Evolutionary conservation across 176 grass and related monocot genomes (phyloP).

Genomic region (Avena eriantha): DNA sequence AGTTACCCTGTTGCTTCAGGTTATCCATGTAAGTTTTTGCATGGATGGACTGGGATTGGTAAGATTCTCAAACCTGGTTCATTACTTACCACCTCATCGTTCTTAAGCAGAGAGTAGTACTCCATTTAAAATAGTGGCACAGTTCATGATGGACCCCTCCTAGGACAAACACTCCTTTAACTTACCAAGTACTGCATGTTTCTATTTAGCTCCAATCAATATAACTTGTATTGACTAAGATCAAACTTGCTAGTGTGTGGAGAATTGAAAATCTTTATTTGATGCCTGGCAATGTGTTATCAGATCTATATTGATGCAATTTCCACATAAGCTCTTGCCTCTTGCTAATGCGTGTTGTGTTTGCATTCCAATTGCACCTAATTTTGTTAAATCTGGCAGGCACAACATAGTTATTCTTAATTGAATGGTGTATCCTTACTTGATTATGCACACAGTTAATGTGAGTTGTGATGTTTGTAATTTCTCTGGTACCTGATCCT

Average conservation of each 20-base stretch:
- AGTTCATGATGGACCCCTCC: not conserved
- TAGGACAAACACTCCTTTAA: not conserved
- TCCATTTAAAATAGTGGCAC: not conserved
- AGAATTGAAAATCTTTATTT: not conserved
- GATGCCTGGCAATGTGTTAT: not conserved
- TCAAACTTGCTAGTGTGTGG: not conserved
- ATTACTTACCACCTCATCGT: not conserved
- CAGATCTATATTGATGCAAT: not conserved
- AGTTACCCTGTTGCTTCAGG: not conserved
- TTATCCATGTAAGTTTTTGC: not conserved
- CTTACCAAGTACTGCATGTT: not conserved
- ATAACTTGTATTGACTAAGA: not conserved
- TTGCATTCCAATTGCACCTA: not conserved
- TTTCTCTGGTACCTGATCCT: not conserved
- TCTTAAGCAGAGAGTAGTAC: not conserved
- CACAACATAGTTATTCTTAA: not conserved
- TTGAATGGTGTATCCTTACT: not conserved
- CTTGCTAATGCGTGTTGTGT: not conserved
- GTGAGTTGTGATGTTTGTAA: conserved; percentile 3
- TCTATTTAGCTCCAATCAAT: not conserved
- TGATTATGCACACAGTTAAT: not conserved
- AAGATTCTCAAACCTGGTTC: not conserved
- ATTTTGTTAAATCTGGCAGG: conserved; percentile 12
- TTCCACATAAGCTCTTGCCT: not conserved
- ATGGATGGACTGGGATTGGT: not conserved